phyloP scores from a whole-genome alignment of 176 grass and related monocot species.

The Pontederia paniculata region DNA sequence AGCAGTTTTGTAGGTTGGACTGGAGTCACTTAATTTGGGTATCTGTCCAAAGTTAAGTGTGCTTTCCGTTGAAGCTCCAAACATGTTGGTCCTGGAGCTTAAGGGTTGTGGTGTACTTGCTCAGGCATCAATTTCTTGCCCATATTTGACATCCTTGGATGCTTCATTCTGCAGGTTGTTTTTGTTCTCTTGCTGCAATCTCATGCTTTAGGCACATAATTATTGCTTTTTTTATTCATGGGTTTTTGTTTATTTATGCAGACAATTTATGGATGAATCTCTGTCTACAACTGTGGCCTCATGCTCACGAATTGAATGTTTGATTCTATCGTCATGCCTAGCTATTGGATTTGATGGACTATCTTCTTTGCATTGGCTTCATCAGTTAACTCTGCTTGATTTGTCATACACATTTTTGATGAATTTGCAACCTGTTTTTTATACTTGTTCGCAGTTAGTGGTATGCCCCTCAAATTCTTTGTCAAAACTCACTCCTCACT shows the following conservation, averaged over 20 bases:
- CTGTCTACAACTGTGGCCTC: constrained; percentile 38
- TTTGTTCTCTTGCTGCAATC: constrained; percentile 7
- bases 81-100: constrained; percentile 73
- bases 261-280: constrained; percentile 70
- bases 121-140: constrained; percentile 64
- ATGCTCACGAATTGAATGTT: constrained; percentile 58
- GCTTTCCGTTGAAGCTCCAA: constrained; percentile 61
- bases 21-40: constrained; percentile 87
- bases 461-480: constrained; percentile 13
- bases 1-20: constrained; percentile 57
- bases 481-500: too few species aligned
- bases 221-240: constrained; percentile 19
- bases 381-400: constrained; percentile 65
- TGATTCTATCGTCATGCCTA: constrained; percentile 74
- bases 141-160: constrained; percentile 69
- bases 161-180: constrained; percentile 95
- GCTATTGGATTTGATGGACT: constrained; percentile 47
- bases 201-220: constrained; percentile 7
- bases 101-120: constrained; percentile 89
- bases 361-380: constrained; percentile 74
- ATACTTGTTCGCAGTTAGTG: constrained; percentile 70
- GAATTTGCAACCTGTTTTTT: constrained; percentile 74
- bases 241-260: constrained; percentile 26
- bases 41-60: constrained; percentile 74
- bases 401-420: constrained; percentile 90